Evolutionary conservation across 2,329 filamentous ascomycete genomes (phyloP), one percentile per base, ranked within the genome.

Genomic region (Sclerotinia glacialis): DNA sequence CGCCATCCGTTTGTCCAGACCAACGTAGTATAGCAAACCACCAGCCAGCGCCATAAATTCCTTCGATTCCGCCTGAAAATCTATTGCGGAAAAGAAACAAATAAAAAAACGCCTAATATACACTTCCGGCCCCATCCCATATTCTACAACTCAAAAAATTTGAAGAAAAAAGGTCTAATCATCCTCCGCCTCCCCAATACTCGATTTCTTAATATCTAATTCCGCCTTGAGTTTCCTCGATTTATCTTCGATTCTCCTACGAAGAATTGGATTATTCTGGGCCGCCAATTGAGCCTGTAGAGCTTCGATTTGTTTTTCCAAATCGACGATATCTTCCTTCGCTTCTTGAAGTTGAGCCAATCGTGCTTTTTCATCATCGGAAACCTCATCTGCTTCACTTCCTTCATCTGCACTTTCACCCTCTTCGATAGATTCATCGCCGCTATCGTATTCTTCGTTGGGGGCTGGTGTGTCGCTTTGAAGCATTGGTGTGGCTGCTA

Each of bases 311-410:
- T 82, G 79, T 56, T 79, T 78, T 74, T 85, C 80, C 69, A 86
- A 71, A 72, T 86, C 84, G 5, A 79, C 79, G 63, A 87, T 83
- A 74, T 86, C 83, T 66, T 83, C 82, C 59, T 78, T 77, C 37
- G 81, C 76, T 68, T 81, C 79, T 53, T 81, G 79, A 31, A 79
- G 75, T 69, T 83, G 78, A 34, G 81, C 79, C 37, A 81, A 78
- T 50, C 78, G 78, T 23, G 80, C 82, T 2, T 78, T 78, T 3
- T 81, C 82, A 62, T 84, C 83, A 46, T 85, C 83, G 66, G 85
- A 82, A 37, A 82, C 74, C n/a, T 78, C 79, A 49, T 78, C 78
- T 4, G 72, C 75, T 5, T 74, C 76, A 50, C 78, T 78, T 8
- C 77, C 78, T 16, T 80, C 81, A 23, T 80, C 80, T 11, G 79